Conservation (phyloP, 257 asterid species). For the Buddleja alternifolia region DNA sequence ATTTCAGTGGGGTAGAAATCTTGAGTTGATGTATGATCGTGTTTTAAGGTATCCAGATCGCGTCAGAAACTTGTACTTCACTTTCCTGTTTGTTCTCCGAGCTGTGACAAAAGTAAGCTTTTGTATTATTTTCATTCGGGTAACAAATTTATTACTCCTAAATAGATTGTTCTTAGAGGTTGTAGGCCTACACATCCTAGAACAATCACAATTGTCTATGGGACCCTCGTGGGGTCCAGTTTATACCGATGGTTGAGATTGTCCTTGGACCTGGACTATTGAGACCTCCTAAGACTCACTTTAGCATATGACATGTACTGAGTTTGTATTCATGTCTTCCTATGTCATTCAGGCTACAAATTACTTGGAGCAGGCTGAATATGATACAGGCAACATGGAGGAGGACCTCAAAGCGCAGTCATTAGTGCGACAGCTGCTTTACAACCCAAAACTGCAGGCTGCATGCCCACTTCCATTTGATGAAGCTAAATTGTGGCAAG, state of each 20-base stretch:
- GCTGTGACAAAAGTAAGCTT: constrained; percentile 86
- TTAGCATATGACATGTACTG: too few species aligned
- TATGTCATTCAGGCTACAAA: constrained; percentile 59
- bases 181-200: too few species aligned
- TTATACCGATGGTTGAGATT: too few species aligned
- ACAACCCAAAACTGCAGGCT: constrained; percentile 77
- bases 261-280: too few species aligned
- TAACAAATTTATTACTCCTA: constrained; percentile 13
- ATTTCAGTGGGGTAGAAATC: constrained; percentile 91
- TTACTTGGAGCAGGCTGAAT: constrained; percentile 95
- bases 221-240: too few species aligned
- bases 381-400: constrained; percentile 69
- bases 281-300: too few species aligned
- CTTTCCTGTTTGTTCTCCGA: constrained; percentile 93
- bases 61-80: constrained; percentile 85
- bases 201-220: too few species aligned
- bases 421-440: constrained; percentile 71
- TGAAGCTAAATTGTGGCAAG: constrained; percentile 97
- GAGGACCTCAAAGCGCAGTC: constrained; percentile 87
- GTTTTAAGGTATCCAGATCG: constrained; percentile 88
- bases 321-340: constrained; percentile 15
- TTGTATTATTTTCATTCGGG: constrained; percentile 3
- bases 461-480: constrained; percentile 94
- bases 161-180: too few species aligned
- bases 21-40: constrained; percentile 78